Conservation (phyloP, 345 rosid genomes). For the Eucalyptus polybractea region DNA sequence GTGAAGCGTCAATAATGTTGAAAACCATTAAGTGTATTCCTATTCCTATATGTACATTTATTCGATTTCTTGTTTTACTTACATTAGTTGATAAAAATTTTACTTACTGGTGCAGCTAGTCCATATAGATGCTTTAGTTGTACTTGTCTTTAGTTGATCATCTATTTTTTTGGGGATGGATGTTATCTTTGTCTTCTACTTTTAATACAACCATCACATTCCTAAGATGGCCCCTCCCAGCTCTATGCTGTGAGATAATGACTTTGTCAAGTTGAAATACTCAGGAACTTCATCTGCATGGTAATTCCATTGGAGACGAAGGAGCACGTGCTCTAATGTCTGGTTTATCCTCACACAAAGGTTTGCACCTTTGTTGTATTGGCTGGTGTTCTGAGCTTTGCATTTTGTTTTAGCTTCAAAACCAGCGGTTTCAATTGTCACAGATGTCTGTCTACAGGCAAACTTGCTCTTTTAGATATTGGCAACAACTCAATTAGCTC, state of each 20-base stretch:
- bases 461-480: slow-evolving; percentile 41
- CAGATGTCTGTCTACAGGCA: not conserved
- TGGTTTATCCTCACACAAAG: slow-evolving; percentile 81
- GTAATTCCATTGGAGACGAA: slow-evolving; percentile 93
- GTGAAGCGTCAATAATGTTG: not conserved
- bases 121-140: not conserved
- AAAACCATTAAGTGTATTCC: not conserved
- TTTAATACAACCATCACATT: not conserved
- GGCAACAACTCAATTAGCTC: slow-evolving; percentile 87
- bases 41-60: not conserved
- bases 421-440: not conserved
- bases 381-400: not conserved
- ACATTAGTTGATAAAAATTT: not conserved
- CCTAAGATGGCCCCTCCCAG: not conserved
- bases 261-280: not conserved
- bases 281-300: slow-evolving; percentile 95
- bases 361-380: slow-evolving; percentile 14
- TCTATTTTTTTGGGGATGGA: not conserved
- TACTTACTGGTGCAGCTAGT: not conserved
- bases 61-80: not conserved
- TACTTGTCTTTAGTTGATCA: not conserved
- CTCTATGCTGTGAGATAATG: not conserved
- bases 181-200: not conserved
- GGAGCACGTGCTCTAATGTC: slow-evolving; percentile 75
- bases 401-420: not conserved